Base-by-base conservation (phyloP, 148 eudicot species). In the Simmondsia chinensis region DNA sequence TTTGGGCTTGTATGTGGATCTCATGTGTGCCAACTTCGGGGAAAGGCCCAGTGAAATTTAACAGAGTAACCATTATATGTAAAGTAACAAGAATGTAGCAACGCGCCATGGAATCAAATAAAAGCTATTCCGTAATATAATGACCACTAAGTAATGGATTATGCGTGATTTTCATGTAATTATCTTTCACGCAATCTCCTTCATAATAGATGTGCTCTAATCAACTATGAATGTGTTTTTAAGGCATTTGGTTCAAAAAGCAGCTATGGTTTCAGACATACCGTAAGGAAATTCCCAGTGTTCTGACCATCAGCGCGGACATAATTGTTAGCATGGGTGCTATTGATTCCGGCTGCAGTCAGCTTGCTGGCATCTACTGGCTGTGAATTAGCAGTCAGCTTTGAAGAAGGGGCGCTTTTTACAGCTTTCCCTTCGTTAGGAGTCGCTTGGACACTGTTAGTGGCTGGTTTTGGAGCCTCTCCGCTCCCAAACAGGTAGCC, bases 251-350 rank as follows among this genome's bases (percentile, higher is more conserved):
- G 7, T 25, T 60, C 45, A 12, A 10, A 15, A 50, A 1, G 7
- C 22, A 4, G 25, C 12, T 19, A 29, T 26, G 16, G 36, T 16
- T 15, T 18, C 7, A 68, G 25, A 12, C 68, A 30, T 83, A 87
- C 94, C 55, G 94, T 87, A 64, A 87, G 63, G 72, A 87, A 87
- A 56, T 87, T 87, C 39, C 94, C 96, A 50, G 67, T 64, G 65
- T 87, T 87, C 65, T 87, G 86, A 15, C 94, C 88, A 65, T 83
- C 94, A 38, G 88, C 85, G 1, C 96, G 63, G 65, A 42, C 48
- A 49, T 87, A 80, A 60, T 87, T 82, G 64, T 82, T 87, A 14
- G 71, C 34, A 34, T 62, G 33, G 46, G 21, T 75, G 34, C 80
- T 59, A 44, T 83, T 71, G 19, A 75, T 75, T 5, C 96, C 94